Percentiles rank a stretch among this genome's conserved stretches.
Evolutionary conservation across 306 rosid species (phyloP).

Genomic region (Begonia masoniana): DNA sequence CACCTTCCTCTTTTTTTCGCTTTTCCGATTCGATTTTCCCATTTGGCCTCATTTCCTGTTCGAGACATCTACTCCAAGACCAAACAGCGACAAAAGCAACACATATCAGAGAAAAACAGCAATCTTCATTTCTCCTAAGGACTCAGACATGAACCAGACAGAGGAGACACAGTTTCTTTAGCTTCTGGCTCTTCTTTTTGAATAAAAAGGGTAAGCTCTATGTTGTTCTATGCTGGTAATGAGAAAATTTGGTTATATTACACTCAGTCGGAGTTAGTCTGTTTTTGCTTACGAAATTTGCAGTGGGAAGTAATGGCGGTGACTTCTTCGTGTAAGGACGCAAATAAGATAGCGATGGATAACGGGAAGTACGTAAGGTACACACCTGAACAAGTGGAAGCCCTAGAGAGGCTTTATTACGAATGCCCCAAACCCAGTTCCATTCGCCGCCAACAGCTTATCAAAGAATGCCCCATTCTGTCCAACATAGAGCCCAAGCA

Average conservation of each 20-base stretch:
- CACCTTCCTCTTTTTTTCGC: background rate
- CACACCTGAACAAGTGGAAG: constrained; percentile 94
- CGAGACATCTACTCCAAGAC: no score
- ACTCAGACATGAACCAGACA: background rate
- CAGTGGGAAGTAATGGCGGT: background rate
- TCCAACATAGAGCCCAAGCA: constrained; percentile 87
- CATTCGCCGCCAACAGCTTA: constrained; percentile 81
- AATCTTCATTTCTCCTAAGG: background rate
- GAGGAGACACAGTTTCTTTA: background rate
- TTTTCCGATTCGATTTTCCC: background rate
- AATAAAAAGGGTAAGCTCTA: background rate
- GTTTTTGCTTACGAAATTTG: background rate
- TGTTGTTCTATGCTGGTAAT: background rate
- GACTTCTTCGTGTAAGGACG: background rate
- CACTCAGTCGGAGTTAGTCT: background rate
- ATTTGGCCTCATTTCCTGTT: background rate
- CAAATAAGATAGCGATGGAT: constrained; percentile 44
- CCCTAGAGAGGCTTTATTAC: constrained; percentile 78
- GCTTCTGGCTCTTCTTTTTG: background rate
- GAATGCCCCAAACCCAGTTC: constrained; percentile 97
- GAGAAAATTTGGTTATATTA: background rate
- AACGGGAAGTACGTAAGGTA: constrained; percentile 79
- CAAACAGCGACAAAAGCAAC: no score
- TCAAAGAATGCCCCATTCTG: constrained; percentile 87
- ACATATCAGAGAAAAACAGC: no score